Percentiles rank a stretch among this genome's conserved stretches.
Evolutionary conservation across 1,284 basidiomycete species (phyloP).

Genomic region (Testicularia cyperi): DNA sequence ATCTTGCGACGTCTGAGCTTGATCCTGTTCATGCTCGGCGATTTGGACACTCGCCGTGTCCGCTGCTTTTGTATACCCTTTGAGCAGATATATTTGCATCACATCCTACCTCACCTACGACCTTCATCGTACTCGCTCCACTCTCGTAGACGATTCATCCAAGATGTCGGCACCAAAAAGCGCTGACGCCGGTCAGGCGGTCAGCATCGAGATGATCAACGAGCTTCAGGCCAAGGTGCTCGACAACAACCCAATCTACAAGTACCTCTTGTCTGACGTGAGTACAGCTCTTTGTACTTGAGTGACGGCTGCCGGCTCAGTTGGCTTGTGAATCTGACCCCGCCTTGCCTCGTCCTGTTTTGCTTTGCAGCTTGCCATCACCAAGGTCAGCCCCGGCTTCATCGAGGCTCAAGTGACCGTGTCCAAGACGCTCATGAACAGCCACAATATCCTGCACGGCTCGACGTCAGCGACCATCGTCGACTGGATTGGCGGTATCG

Average conservation of each 20-base stretch:
- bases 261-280: constrained; percentile 36
- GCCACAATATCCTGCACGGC: constrained; percentile 40
- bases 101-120: too few relatives aligned
- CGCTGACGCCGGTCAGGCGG: too few relatives aligned
- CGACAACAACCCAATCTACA: constrained; percentile 40
- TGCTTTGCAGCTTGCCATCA: constrained; percentile 17
- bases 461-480: constrained; percentile 44
- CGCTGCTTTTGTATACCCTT: too few relatives aligned
- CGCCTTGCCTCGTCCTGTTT: background rate
- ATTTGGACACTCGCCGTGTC: too few relatives aligned
- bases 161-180: too few relatives aligned
- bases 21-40: too few relatives aligned
- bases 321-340: background rate
- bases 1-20: too few relatives aligned
- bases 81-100: too few relatives aligned
- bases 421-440: constrained; percentile 32
- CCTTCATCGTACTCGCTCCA: too few relatives aligned
- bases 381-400: constrained; percentile 6
- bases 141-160: too few relatives aligned
- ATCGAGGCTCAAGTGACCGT: constrained; percentile 39
- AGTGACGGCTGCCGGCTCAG: background rate
- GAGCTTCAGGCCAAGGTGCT: constrained; percentile 31
- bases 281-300: background rate
- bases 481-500: constrained; percentile 44
- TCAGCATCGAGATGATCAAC: constrained; percentile 35